Conservation (phyloP, 73 alveolate species). For the Paramecium biaurelia region DNA sequence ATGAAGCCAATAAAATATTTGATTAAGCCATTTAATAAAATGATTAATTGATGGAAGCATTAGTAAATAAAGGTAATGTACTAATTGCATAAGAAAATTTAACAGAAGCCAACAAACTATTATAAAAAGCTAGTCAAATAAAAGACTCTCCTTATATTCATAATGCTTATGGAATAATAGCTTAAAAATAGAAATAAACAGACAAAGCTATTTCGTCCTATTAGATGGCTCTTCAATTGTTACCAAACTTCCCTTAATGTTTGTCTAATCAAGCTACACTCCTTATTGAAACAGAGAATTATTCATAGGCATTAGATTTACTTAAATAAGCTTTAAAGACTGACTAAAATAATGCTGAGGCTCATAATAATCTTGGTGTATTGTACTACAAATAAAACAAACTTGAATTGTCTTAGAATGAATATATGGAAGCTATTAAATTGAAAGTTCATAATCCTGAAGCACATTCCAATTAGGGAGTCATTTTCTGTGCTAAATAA, state of each 20-base stretch:
- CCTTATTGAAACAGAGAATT: neutral
- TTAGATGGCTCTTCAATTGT: neutral
- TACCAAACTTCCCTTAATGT: conserved; percentile 6
- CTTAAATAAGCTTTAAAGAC: neutral
- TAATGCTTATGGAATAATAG: conserved; percentile 24
- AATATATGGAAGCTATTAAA: conserved; percentile 40
- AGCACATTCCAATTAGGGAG: conserved; percentile 49
- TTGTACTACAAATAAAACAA: conserved; percentile 1
- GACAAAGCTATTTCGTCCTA: neutral
- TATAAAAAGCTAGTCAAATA: neutral
- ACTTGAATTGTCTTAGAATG: neutral
- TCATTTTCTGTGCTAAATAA: neutral
- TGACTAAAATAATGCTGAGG: conserved; percentile 35
- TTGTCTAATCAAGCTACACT: conserved; percentile 25
- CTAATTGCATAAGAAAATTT: conserved; percentile 17
- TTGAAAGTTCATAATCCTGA: conserved; percentile 28
- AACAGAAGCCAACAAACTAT: neutral
- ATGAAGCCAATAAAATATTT: conserved; percentile 40
- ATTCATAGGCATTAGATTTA: neutral
- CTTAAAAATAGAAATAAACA: neutral
- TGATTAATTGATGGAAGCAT: conserved; percentile 11
- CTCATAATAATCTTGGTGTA: conserved; percentile 43
- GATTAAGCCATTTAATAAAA: conserved; percentile 34
- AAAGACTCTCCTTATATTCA: conserved; percentile 12
- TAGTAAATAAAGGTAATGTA: conserved; percentile 27